phyloP scores from a whole-genome alignment of 352 stramenopile species.

The Pythium rhizo-oryzae region DNA sequence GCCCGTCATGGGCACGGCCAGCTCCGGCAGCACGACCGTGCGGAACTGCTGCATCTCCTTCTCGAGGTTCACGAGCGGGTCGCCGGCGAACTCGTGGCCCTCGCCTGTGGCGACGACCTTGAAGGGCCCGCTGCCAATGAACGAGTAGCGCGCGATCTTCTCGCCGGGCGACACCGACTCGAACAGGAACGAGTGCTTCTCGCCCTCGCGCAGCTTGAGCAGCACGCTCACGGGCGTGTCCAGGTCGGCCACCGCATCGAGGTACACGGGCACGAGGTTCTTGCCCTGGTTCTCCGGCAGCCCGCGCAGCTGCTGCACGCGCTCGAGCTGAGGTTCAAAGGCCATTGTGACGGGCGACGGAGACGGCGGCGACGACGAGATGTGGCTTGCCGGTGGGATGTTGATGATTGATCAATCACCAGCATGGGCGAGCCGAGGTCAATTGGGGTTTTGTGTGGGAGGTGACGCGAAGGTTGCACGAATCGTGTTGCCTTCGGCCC shows the following conservation, averaged over 20 bases:
- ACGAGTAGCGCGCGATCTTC: slow-evolving; percentile 89
- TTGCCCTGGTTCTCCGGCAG: slow-evolving; percentile 68
- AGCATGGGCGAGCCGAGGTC: neutral
- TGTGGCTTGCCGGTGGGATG: neutral
- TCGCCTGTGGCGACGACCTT: slow-evolving; percentile 77
- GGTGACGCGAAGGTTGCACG: slow-evolving; percentile 31
- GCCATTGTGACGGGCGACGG: slow-evolving; percentile 37
- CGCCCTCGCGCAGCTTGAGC: slow-evolving; percentile 79
- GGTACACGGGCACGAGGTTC: slow-evolving; percentile 86
- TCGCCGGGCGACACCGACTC: slow-evolving; percentile 85
- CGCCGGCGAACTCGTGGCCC: slow-evolving; percentile 55
- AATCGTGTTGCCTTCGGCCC: neutral
- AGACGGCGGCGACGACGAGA: neutral
- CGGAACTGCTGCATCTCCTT: slow-evolving; percentile 79
- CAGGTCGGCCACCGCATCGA: slow-evolving; percentile 83
- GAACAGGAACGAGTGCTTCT: slow-evolving; percentile 87
- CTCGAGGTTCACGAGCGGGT: slow-evolving; percentile 81
- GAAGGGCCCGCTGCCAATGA: slow-evolving; percentile 84
- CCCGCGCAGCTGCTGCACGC: slow-evolving; percentile 59
- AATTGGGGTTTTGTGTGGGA: neutral
- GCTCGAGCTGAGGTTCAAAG: slow-evolving; percentile 63
- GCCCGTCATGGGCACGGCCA: slow-evolving; percentile 83
- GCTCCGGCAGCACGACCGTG: slow-evolving; percentile 66
- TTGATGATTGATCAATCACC: slow-evolving; percentile 36
- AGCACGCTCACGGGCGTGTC: slow-evolving; percentile 89